Evolutionary conservation across 2,329 filamentous ascomycete genomes (phyloP), one percentile per base, ranked within the genome.

Genomic region (Beauveria pseudobassiana): DNA sequence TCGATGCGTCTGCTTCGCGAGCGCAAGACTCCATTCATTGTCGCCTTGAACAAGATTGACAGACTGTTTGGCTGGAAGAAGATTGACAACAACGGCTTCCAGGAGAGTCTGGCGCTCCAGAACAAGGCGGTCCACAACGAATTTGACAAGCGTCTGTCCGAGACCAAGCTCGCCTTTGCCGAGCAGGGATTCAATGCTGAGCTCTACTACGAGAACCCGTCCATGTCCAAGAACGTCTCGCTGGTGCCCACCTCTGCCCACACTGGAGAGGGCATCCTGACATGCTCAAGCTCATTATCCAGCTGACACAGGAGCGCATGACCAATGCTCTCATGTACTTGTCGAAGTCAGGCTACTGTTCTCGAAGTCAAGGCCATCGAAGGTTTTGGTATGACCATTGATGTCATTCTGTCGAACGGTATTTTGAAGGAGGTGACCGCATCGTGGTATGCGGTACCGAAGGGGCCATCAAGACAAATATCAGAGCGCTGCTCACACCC

Each of bases 31-130:
- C 95, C 95, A 5, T 99, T 99, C 80, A 96, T 99, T 68, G 96
- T 99, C 46, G 96, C 96, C 1, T 82, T 99, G 72, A 99, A 99
- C 88, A 99, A 99, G 82, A 98, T 99, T 68, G 95, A 99, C 85
- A 92, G 95, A 85, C 87, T 99, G 18, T 99, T 97, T 74, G 92
- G 91, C 73, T 99, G 96, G 95, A 96, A 96, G 82, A 92, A 93
- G 80, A 91, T 97, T 64, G 92, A 95, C 71, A 96, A 99, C 84
- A 99, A 99, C 73, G 95, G 95, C 63, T 98, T 99, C 84, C 87
- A 91, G 71, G 93, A 98, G 75, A 93, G 89, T 77, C 80, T 99
- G 74, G 85, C 86, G 46, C 82, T 96, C 70, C 95, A 99, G 78
- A 96, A 87, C 80, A 95, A 93, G 78, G 88, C 89, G 57, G 93